Conservation (phyloP, 2,329 filamentous ascomycete genomes). For the Aspergillus arachidicola region DNA sequence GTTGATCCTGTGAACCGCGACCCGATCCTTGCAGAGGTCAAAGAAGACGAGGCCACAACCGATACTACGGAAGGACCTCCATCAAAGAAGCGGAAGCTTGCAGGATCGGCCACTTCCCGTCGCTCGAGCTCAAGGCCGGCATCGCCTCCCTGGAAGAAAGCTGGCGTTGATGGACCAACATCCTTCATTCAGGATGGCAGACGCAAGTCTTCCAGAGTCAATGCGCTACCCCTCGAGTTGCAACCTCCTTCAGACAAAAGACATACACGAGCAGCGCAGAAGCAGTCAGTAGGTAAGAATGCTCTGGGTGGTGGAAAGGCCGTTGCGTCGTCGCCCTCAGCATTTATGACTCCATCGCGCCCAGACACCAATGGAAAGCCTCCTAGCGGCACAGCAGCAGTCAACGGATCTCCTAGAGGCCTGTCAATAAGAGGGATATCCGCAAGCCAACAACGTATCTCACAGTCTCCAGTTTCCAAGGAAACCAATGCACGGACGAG, state of each 20-base stretch:
- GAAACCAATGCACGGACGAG: slow-evolving; percentile 30
- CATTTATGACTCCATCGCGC: slow-evolving; percentile 32
- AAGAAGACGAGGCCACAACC: slow-evolving; percentile 30
- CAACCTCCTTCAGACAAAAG: slow-evolving; percentile 52
- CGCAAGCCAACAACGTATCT: slow-evolving; percentile 24
- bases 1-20: slow-evolving; percentile 27
- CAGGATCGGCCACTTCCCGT: slow-evolving; percentile 35
- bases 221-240: slow-evolving; percentile 49
- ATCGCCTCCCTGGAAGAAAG: slow-evolving; percentile 93
- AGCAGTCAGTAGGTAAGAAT: slow-evolving; percentile 36
- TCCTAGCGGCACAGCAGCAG: slow-evolving; percentile 29
- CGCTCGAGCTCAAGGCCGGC: slow-evolving; percentile 44
- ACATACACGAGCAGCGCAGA: slow-evolving; percentile 46
- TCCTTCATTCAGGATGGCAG: slow-evolving; percentile 70
- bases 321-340: slow-evolving; percentile 32
- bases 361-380: slow-evolving; percentile 34
- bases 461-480: slow-evolving; percentile 32
- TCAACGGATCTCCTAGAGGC: slow-evolving; percentile 36
- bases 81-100: slow-evolving; percentile 49
- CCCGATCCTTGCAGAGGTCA: slow-evolving; percentile 30
- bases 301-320: slow-evolving; percentile 27
- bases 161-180: slow-evolving; percentile 82
- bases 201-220: slow-evolving; percentile 63
- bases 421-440: slow-evolving; percentile 25
- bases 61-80: slow-evolving; percentile 43